Conservation (phyloP, 1,139 yeast species). For the Protomyces gravidus region DNA sequence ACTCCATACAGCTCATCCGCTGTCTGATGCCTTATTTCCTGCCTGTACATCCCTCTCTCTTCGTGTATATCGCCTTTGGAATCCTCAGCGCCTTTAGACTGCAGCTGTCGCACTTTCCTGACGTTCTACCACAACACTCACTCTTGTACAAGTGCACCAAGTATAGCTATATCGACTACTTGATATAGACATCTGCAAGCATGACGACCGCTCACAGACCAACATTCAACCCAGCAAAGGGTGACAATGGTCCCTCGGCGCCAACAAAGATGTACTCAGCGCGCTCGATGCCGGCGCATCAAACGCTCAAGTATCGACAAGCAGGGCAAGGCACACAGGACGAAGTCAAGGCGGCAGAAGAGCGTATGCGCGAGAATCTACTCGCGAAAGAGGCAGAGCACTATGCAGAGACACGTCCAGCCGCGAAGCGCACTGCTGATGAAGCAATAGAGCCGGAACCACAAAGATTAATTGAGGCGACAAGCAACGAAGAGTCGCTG, state of each 20-base stretch:
- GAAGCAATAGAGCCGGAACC: constrained; percentile 27
- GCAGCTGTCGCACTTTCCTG: no score
- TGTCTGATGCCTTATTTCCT: constrained; percentile 49
- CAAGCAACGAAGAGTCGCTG: constrained; percentile 1
- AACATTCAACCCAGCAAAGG: constrained; percentile 80
- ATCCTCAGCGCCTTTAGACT: no score
- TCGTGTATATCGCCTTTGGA: no score
- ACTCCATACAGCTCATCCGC: constrained; percentile 84
- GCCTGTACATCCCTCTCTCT: constrained; percentile 14
- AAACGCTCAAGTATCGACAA: constrained; percentile 55
- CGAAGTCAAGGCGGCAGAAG: constrained; percentile 24
- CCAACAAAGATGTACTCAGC: constrained; percentile 57
- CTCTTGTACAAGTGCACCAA: no score
- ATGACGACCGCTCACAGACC: constrained; percentile 45
- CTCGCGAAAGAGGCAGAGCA: constrained; percentile 32
- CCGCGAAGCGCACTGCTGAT: constrained; percentile 29
- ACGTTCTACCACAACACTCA: no score
- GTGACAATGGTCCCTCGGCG: constrained; percentile 48
- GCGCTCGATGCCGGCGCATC: constrained; percentile 67
- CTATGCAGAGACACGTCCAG: constrained; percentile 26
- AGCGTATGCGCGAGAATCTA: constrained; percentile 27
- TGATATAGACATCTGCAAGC: no score
- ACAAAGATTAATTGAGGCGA: neutral
- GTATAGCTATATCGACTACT: no score
- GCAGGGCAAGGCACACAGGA: constrained; percentile 41